Percentiles rank a stretch among this genome's conserved stretches.
phyloP scores from a whole-genome alignment of 352 stramenopile species.

The Globisporangium middletonii region DNA sequence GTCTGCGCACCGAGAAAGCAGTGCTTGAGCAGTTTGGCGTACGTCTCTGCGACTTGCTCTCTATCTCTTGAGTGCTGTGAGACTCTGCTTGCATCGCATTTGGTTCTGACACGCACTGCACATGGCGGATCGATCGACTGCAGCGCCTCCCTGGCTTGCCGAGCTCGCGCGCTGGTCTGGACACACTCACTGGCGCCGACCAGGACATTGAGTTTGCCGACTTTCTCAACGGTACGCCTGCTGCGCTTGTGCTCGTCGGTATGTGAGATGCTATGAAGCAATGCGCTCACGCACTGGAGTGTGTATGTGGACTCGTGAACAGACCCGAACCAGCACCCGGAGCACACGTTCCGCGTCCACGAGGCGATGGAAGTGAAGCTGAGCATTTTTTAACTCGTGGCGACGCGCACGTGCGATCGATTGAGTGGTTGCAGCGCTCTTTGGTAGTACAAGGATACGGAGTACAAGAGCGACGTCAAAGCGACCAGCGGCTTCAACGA shows the following conservation, averaged over 20 bases:
- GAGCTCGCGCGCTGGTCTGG: slow-evolving; percentile 66
- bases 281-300: background rate
- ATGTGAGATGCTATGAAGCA: background rate
- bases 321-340: slow-evolving; percentile 77
- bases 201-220: slow-evolving; percentile 77
- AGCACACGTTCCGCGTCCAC: slow-evolving; percentile 79
- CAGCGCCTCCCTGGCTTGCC: slow-evolving; percentile 79
- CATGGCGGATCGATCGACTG: background rate
- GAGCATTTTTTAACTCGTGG: slow-evolving; percentile 73
- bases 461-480: background rate
- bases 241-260: background rate
- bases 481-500: too few species aligned
- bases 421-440: background rate
- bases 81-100: background rate
- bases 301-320: background rate
- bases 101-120: background rate
- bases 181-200: slow-evolving; percentile 76
- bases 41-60: slow-evolving; percentile 7
- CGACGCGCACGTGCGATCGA: background rate
- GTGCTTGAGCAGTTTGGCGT: slow-evolving; percentile 82
- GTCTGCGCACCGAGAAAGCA: slow-evolving; percentile 84
- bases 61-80: background rate
- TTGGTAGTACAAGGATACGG: background rate
- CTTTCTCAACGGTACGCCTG: slow-evolving; percentile 67
- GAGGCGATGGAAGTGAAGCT: slow-evolving; percentile 89